A percentile compares a stretch with the other conserved stretches of the same genome.
Conservation (phyloP, 2,329 filamentous ascomycete genomes). For the Arthrobotrys iridis region DNA sequence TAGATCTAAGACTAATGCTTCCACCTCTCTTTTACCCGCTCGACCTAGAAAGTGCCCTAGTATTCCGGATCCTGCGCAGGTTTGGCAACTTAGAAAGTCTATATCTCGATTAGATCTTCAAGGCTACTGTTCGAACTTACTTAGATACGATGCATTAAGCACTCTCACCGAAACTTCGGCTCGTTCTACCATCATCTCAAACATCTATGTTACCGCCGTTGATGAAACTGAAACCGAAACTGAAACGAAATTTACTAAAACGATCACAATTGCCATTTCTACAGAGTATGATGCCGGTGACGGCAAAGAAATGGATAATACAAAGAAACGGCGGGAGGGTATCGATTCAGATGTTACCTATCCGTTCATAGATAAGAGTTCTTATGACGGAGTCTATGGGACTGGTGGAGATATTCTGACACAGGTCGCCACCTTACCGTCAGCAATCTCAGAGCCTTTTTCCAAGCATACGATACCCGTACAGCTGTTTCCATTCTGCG, state of each 20-base stretch:
- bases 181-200: neutral
- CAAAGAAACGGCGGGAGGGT: neutral
- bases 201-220: neutral
- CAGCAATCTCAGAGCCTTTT: neutral
- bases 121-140: slow-evolving; percentile 24
- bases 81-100: slow-evolving; percentile 20
- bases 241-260: slow-evolving; percentile 9
- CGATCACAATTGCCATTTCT: slow-evolving; percentile 6
- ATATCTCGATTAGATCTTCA: slow-evolving; percentile 17
- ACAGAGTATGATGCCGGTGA: slow-evolving; percentile 27
- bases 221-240: slow-evolving; percentile 19
- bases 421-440: neutral
- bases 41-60: neutral
- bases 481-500: slow-evolving; percentile 12
- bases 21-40: neutral
- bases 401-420: neutral
- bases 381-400: neutral
- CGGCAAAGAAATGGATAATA: neutral
- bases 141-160: neutral
- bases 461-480: neutral
- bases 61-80: neutral
- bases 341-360: neutral
- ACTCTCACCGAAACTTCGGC: neutral
- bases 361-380: neutral
- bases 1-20: neutral